Evolutionary conservation across 345 rosid species (phyloP).

Genomic region (Corchorus capsularis): DNA sequence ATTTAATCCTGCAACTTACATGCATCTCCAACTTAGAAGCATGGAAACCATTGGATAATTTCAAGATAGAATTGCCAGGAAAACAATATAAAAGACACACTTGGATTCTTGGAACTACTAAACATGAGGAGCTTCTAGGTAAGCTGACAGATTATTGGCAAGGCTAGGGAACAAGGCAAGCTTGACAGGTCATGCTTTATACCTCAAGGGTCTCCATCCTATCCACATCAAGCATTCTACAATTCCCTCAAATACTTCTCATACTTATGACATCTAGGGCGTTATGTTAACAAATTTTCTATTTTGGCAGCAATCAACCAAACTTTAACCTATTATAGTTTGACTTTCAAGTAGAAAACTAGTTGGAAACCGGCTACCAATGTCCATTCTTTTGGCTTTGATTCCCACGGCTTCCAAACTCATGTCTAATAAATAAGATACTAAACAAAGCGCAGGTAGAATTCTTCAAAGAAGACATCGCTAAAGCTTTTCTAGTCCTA

Average conservation of each 20-base stretch:
- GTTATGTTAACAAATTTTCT: background rate
- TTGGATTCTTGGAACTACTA: background rate
- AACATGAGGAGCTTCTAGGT: constrained; percentile 11
- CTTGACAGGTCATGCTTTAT: background rate
- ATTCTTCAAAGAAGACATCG: background rate
- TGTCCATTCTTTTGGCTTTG: background rate
- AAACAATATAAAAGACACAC: constrained; percentile 7
- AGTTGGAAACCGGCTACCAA: background rate
- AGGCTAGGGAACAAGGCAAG: background rate
- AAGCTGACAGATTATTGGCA: background rate
- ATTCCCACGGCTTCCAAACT: background rate
- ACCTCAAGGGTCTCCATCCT: background rate
- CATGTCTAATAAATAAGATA: too few species aligned
- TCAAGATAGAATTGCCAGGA: background rate
- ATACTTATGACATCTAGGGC: background rate
- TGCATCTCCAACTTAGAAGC: background rate
- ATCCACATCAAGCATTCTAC: background rate
- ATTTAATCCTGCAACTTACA: background rate
- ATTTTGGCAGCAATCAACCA: background rate
- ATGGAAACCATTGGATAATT: background rate
- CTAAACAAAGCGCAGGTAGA: too few species aligned
- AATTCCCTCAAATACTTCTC: background rate
- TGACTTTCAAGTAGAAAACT: constrained; percentile 5
- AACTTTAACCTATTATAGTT: too few species aligned
- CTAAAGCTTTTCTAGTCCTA: background rate